Evolutionary conservation across 371 early-diverging fungal genomes (phyloP), one percentile per base, ranked within the genome.

Genomic region (Basidiobolus heterosporus): DNA sequence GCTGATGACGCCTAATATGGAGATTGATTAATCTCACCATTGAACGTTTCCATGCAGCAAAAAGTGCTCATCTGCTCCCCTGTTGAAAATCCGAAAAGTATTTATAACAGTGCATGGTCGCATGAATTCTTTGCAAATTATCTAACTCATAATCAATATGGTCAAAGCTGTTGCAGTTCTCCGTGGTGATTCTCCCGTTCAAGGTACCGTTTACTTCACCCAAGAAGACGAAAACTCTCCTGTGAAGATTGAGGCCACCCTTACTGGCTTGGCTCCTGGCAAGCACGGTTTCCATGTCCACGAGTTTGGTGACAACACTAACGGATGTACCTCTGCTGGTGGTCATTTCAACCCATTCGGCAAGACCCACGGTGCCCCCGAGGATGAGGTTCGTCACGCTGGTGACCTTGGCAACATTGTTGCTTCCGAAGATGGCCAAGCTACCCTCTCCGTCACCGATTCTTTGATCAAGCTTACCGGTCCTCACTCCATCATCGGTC

Each of bases 261-360:
- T 90, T 45, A 51, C 63, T 41, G 82, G 80, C 21, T 65, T 89
- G 39, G 54, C 62, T n/a, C 67, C 74, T 11, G 88, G 88, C 48
- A 58, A 71, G 44, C 90, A 89, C 67, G 91, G 90, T 43, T 75
- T 91, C 75, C 91, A 91, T 63, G 59, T 91, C 47, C 91, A 89
- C 58, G 56, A 64, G 58, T 74, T 68, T 51, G 82, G 82, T 44
- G 85, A 85, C 65, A 70, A 79, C 60, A 78, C 80, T 53, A 69
- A 78, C 58, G 82, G 87, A 16, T 87, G 85, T 62, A 64, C 59
- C 17, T 80, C 80, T 19, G 72, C 79, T 1, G 84, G 86, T 35
- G 55, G 59, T 41, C 92, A 91, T 67, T 89, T 61, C 62, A 91
- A 91, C 66, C 90, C 90, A 45, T 53, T 53, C 60, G 65, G 65